A percentile compares a stretch with the other conserved stretches of the same genome.
phyloP scores from a whole-genome alignment of 1,139 yeast species.

The Saccharomyces hybrid region DNA sequence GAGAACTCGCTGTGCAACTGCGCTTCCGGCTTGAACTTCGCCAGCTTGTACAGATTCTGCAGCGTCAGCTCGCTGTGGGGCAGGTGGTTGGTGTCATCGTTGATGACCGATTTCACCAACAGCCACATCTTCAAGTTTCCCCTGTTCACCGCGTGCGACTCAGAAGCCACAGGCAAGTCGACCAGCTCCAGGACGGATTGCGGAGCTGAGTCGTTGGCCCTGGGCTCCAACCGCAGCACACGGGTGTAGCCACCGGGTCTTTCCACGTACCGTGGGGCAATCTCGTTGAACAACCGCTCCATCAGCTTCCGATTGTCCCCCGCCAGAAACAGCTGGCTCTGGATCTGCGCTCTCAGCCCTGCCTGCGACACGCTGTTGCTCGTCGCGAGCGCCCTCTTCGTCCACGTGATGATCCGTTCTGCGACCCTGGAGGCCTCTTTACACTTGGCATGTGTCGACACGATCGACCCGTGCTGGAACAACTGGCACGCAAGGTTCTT shows the following conservation, averaged over 20 bases:
- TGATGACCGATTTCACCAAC: constrained; percentile 21
- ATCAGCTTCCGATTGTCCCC: constrained; percentile 31
- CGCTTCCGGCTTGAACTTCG: constrained; percentile 12
- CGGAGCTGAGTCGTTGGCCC: constrained; percentile 86
- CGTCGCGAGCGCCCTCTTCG: constrained; percentile 27
- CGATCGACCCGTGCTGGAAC: constrained; percentile 58
- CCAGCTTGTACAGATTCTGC: constrained; percentile 22
- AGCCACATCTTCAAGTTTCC: constrained; percentile 33
- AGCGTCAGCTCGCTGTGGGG: constrained; percentile 18
- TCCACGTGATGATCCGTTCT: constrained; percentile 49
- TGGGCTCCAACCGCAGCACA: constrained; percentile 72
- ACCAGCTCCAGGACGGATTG: constrained; percentile 85
- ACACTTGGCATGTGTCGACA: constrained; percentile 67
- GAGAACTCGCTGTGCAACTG: not conserved
- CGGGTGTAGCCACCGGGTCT: constrained; percentile 84
- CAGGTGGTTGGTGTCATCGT: constrained; percentile 16
- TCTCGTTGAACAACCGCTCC: constrained; percentile 54
- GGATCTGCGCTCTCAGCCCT: constrained; percentile 17
- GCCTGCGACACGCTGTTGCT: constrained; percentile 8
- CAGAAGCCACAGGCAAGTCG: constrained; percentile 44
- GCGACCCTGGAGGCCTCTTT: constrained; percentile 52
- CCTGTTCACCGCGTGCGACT: constrained; percentile 15
- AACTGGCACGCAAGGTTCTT: constrained; percentile 60
- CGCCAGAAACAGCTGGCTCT: constrained; percentile 24
- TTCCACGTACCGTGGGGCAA: constrained; percentile 53